Evolutionary conservation across 768 basidiomycete species (phyloP).

Genomic region (Dentipellis sp.): DNA sequence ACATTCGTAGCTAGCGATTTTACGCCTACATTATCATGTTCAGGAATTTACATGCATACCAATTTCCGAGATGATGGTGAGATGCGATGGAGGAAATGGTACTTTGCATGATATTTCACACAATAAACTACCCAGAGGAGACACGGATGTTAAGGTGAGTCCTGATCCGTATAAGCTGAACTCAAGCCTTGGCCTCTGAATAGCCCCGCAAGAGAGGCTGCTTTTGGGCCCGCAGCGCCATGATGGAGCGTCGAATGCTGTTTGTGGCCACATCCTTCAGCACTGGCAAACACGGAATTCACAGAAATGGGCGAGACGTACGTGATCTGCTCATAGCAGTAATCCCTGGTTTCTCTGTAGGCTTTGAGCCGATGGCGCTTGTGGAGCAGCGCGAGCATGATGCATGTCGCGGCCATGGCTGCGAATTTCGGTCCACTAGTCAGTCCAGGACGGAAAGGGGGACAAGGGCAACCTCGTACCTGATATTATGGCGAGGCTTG

Average conservation of each 20-base stretch:
- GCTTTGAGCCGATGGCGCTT: slow-evolving; percentile 11
- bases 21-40: too few species aligned
- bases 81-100: too few species aligned
- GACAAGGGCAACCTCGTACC: not conserved
- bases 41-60: too few species aligned
- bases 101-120: too few species aligned
- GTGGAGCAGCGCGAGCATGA: slow-evolving; percentile 13
- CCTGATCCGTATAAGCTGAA: not conserved
- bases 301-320: not conserved
- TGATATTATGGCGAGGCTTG: too few species aligned
- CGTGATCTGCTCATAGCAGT: slow-evolving; percentile 14
- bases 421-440: not conserved
- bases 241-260: not conserved
- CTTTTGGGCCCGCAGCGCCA: not conserved
- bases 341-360: slow-evolving; percentile 12
- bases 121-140: too few species aligned
- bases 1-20: not conserved
- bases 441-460: not conserved
- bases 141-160: too few species aligned
- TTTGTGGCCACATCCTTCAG: not conserved
- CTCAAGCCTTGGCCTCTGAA: not conserved
- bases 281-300: not conserved
- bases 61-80: too few species aligned
- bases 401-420: slow-evolving; percentile 14
- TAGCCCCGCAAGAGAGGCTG: not conserved